Percentiles rank a stretch among this genome's conserved stretches.
Evolutionary conservation across 768 basidiomycete species (phyloP).

Genomic region (Coprinellus micaceus): DNA sequence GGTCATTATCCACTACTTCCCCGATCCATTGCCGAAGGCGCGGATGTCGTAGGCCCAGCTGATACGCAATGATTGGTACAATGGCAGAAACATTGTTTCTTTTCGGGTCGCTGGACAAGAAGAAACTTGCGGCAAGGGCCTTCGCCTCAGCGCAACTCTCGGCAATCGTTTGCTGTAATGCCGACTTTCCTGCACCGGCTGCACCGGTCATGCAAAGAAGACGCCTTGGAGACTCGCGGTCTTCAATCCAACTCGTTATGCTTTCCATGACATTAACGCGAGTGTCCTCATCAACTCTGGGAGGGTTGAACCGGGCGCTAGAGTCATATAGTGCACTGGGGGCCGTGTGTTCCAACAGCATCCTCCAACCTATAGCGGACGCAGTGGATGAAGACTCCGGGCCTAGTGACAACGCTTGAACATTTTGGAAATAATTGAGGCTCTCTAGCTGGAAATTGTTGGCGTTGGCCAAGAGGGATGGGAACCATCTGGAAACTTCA

Average conservation of each 20-base stretch:
- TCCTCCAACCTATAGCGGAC: not conserved
- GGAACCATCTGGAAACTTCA: too few relatives aligned
- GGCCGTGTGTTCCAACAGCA: not conserved
- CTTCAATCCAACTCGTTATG: not conserved
- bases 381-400: too few relatives aligned
- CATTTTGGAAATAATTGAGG: not conserved
- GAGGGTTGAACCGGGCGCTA: conserved; percentile 5
- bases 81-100: conserved; percentile 4
- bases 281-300: conserved; percentile 3
- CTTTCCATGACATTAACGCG: not conserved
- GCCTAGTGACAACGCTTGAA: not conserved
- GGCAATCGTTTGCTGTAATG: conserved; percentile 9
- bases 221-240: not conserved
- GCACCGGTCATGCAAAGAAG: not conserved
- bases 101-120: conserved; percentile 6
- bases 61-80: conserved; percentile 12
- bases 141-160: conserved; percentile 1
- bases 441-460: not conserved
- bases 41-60: not conserved
- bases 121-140: conserved; percentile 1
- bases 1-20: not conserved
- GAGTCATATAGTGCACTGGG: not conserved
- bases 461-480: not conserved
- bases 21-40: not conserved
- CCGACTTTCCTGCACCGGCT: not conserved